A percentile compares a stretch with the other conserved stretches of the same genome.
phyloP scores from a whole-genome alignment of 352 stramenopile genomes.

The Blastocystis sp. region DNA sequence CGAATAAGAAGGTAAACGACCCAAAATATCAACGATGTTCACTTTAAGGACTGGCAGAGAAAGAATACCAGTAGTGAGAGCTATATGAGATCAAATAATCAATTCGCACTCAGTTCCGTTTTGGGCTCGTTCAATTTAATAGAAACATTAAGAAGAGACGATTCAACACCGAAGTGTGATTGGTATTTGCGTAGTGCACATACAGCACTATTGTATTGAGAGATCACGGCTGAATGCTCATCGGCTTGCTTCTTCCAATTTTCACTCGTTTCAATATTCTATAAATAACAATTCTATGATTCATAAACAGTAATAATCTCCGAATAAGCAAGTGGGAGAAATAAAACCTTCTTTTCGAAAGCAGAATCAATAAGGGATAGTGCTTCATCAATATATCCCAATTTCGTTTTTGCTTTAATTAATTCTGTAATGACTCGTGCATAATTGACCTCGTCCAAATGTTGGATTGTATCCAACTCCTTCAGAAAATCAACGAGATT shows the following conservation, averaged over 20 bases:
- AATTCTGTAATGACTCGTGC: constrained; percentile 15
- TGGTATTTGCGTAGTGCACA: neutral
- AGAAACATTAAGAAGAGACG: neutral
- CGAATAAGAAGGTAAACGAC: neutral
- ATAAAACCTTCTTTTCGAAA: neutral
- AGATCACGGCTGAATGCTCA: neutral
- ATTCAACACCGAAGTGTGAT: neutral
- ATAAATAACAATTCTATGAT: neutral
- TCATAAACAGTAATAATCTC: constrained; percentile 4
- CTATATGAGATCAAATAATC: neutral
- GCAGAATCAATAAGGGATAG: neutral
- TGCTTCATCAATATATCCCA: neutral
- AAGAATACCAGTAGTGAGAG: neutral
- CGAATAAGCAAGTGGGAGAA: neutral
- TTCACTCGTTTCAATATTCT: constrained; percentile 30
- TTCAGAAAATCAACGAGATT: neutral
- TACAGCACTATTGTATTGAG: neutral
- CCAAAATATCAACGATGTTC: neutral
- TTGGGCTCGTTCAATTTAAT: neutral
- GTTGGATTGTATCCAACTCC: too few species aligned
- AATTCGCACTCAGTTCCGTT: neutral
- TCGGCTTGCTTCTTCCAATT: neutral
- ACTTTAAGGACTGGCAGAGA: constrained; percentile 5
- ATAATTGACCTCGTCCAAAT: constrained; percentile 1
- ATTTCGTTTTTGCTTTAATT: constrained; percentile 12